phyloP scores from a whole-genome alignment of 1,284 basidiomycete genomes.

The Ganoderma lucidum region DNA sequence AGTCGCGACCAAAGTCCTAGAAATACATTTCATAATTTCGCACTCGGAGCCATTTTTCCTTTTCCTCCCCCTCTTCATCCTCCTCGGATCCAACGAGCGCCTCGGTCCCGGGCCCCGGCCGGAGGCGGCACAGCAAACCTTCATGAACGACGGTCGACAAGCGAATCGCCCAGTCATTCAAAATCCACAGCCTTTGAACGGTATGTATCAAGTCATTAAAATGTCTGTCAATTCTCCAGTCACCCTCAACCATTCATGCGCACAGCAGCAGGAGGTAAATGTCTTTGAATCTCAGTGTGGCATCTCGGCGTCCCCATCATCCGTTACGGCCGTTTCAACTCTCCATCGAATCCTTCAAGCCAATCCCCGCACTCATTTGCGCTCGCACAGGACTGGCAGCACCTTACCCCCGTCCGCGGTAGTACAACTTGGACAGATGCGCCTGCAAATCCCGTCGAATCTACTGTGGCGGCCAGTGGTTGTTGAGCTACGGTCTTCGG shows the following conservation, averaged over 20 bases:
- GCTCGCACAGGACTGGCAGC: not conserved
- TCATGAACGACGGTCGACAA: not conserved
- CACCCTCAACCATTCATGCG: constrained; percentile 10
- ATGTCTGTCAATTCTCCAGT: constrained; percentile 15
- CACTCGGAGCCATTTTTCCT: not conserved
- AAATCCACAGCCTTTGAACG: constrained; percentile 6
- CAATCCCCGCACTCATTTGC: not conserved
- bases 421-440: not conserved
- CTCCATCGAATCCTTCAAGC: not conserved
- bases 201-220: constrained; percentile 26
- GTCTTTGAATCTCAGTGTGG: not conserved
- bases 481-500: not conserved
- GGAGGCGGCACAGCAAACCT: constrained; percentile 3
- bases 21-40: not conserved
- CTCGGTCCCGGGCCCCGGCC: not conserved
- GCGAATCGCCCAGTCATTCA: constrained; percentile 1
- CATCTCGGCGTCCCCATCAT: constrained; percentile 5
- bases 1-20: not conserved
- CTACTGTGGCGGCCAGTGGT: not conserved
- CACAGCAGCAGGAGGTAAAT: constrained; percentile 16
- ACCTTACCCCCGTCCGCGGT: constrained; percentile 5
- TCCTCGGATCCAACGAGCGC: not conserved
- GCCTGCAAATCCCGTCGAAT: not conserved
- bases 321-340: constrained; percentile 1
- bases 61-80: not conserved